Conservation (phyloP, 2,329 filamentous ascomycete species). For the Fusarium avenaceum region DNA sequence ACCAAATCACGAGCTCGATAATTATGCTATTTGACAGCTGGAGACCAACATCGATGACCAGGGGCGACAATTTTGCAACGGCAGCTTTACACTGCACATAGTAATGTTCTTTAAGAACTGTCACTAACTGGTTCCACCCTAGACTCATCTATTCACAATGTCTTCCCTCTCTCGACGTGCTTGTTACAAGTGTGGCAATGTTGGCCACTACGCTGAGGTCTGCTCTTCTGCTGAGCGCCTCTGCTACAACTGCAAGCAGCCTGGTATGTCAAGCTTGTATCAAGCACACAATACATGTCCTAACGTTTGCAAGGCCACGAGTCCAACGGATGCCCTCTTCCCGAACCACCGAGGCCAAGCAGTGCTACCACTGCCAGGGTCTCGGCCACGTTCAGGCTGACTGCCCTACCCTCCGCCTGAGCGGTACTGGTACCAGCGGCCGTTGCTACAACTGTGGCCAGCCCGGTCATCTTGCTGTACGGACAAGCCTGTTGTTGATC, state of each 20-base stretch:
- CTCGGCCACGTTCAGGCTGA: slow-evolving; percentile 98
- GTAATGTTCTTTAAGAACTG: background rate
- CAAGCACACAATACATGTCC: background rate
- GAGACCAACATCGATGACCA: background rate
- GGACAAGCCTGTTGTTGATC: slow-evolving; percentile 51
- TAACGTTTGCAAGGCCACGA: slow-evolving; percentile 76
- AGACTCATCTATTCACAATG: slow-evolving; percentile 65
- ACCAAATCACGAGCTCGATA: background rate
- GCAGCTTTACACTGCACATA: slow-evolving; percentile 15
- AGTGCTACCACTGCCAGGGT: slow-evolving; percentile 99
- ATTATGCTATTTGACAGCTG: background rate
- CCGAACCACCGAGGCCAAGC: slow-evolving; percentile 97
- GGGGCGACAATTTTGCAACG: background rate
- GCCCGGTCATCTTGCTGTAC: slow-evolving; percentile 89
- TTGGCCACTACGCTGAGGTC: slow-evolving; percentile 86
- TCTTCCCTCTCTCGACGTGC: slow-evolving; percentile 85
- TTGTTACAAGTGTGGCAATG: slow-evolving; percentile 87
- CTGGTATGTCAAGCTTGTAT: slow-evolving; percentile 63
- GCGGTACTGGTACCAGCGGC: slow-evolving; percentile 82
- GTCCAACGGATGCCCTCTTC: slow-evolving; percentile 96
- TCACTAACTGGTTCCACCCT: slow-evolving; percentile 24
- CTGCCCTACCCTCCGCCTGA: slow-evolving; percentile 95
- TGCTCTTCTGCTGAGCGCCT: slow-evolving; percentile 98
- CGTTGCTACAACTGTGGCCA: slow-evolving; percentile 98
- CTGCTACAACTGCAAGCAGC: slow-evolving; percentile 99